Evolutionary conservation across 1,284 basidiomycete genomes (phyloP), one percentile per base, ranked within the genome.

Genomic region (Trichosporon sp.): DNA sequence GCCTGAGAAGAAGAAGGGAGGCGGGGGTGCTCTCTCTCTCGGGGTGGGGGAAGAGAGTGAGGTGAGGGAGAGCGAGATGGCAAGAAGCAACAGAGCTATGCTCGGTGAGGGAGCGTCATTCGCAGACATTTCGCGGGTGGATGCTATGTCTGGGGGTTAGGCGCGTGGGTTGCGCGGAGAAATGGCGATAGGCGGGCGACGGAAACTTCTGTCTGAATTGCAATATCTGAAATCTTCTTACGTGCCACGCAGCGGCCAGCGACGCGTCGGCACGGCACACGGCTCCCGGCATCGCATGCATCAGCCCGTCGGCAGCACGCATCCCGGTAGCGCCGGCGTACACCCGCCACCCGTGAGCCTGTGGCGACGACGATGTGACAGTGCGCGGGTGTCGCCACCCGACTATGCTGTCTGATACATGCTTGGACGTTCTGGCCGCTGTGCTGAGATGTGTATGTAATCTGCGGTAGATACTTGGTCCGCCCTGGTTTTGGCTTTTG

Each of bases 41-140:
- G 56, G 56, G 56, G 56, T 29, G 18, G 56, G 31, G 56, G 27
- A 32, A 60, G 56, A 60, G 56, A 60, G 56, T 60, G 56, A 60
- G 56, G 56, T 31, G 56, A 60, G 56, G 27, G 56, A 60, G 56
- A 60, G 56, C 56, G 56, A 60, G 56, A 60, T 29, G 56, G 29
- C 21, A 25, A 42, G 38, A 51, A 60, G 27, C 56, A 60, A 60
- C 29, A n/a, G n/a, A 15, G 56, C 27, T 13, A 7, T n/a, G 56
- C 27, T 23, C 27, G 29, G 27, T 60, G 27, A 60, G 53, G 12
- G 53, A 31, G 29, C 56, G 56, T 60, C 56, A 60, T 60, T 60
- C 56, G 56, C 56, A 60, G 56, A 60, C 56, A 60, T 60, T 60
- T 60, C 56, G 56, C 56, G 18, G 25, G 7, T 8, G 21, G 47